These are phyloP conservation scores for Pythium scleroteichum DNA, from an alignment of 352 stramenopile genomes.

Conservation along the genomic window DNA sequence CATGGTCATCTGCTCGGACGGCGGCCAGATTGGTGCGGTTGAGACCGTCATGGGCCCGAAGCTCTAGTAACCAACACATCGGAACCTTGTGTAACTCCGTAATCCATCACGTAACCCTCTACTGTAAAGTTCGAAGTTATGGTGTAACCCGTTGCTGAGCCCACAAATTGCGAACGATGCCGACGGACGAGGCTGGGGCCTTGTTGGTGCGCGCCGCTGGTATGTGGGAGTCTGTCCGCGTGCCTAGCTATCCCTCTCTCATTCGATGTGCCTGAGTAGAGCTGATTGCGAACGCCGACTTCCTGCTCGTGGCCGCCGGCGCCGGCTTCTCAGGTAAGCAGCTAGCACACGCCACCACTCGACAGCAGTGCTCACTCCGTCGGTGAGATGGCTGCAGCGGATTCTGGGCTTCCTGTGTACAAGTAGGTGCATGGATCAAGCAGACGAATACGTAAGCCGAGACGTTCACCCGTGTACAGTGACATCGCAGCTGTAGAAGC, in stretches of 20 bases:
- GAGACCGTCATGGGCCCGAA: constrained; percentile 50
- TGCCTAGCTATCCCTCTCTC: not conserved
- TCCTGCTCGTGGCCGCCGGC: constrained; percentile 86
- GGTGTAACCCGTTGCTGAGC: no score
- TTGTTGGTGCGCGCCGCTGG: constrained; percentile 13
- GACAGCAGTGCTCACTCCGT: not conserved
- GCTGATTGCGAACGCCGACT: constrained; percentile 72
- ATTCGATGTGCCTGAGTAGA: constrained; percentile 31
- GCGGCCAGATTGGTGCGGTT: constrained; percentile 63
- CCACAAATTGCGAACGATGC: not conserved
- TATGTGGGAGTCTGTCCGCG: not conserved
- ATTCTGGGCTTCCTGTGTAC: constrained; percentile 90
- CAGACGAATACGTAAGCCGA: not conserved
- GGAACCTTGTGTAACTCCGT: constrained; percentile 8
- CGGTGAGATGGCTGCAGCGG: constrained; percentile 41
- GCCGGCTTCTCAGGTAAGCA: constrained; percentile 81
- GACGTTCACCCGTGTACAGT: constrained; percentile 26
- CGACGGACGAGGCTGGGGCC: not conserved
- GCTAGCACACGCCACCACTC: no score
- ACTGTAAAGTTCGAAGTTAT: not conserved
- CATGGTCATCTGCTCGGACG: constrained; percentile 90
- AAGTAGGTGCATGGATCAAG: constrained; percentile 37
- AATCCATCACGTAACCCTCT: constrained; percentile 7
- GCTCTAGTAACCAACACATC: constrained; percentile 19
- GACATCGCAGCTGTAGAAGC: constrained; percentile 85